Evolutionary conservation across 2,329 filamentous ascomycete species (phyloP).

Genomic region (Colletotrichum sp.): DNA sequence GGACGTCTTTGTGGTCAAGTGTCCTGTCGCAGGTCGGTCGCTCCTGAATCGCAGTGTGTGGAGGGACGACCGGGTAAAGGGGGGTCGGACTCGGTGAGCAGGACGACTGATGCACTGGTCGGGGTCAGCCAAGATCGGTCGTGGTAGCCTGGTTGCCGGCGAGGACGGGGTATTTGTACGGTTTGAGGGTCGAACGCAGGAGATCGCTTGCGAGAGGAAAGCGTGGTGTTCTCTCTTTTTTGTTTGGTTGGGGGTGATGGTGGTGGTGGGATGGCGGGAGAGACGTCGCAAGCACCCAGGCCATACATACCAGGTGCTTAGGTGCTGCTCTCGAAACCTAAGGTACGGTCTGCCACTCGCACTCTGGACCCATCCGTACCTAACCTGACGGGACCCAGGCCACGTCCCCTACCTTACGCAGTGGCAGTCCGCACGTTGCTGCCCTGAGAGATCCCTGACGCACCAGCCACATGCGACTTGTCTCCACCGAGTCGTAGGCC

Average conservation of each 20-base stretch:
- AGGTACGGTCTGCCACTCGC: too few species aligned
- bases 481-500: conserved; percentile 11
- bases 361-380: background rate
- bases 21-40: conserved; percentile 20
- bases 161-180: conserved; percentile 1
- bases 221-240: background rate
- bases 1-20: conserved; percentile 9
- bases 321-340: conserved; percentile 4
- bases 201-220: background rate
- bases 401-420: background rate
- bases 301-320: background rate
- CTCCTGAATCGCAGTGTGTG: conserved; percentile 19
- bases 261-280: conserved; percentile 4
- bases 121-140: background rate
- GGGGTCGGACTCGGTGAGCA: conserved; percentile 1
- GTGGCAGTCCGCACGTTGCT: background rate
- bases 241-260: background rate
- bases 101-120: background rate
- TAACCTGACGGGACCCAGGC: background rate
- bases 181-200: background rate
- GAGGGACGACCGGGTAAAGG: conserved; percentile 7
- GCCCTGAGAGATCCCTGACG: conserved; percentile 15
- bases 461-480: conserved; percentile 17
- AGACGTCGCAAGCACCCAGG: conserved; percentile 16
- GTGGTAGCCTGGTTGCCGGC: background rate